phyloP scores from a whole-genome alignment of 1,284 basidiomycete genomes.

The Flammula alnicola region DNA sequence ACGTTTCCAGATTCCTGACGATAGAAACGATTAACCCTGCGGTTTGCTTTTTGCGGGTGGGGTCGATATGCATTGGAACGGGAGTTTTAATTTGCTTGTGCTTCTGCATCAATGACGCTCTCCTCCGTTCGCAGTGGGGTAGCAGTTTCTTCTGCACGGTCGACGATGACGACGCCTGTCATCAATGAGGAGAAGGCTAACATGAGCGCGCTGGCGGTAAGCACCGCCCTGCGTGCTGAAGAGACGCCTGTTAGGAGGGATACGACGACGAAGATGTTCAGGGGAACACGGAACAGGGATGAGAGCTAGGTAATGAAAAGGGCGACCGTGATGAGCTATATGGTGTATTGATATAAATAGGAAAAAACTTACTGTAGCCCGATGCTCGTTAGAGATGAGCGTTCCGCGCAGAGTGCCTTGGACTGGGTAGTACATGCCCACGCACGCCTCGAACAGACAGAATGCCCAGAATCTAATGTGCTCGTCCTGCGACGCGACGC shows the following conservation, averaged over 20 bases:
- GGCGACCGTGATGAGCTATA: too few relatives aligned
- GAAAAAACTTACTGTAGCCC: constrained; percentile 62
- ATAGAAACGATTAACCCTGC: too few relatives aligned
- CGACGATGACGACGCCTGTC: constrained; percentile 53
- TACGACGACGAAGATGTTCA: constrained; percentile 76
- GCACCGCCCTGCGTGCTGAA: constrained; percentile 63
- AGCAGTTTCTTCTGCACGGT: constrained; percentile 4
- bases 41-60: too few relatives aligned
- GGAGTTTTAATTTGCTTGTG: too few relatives aligned
- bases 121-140: background rate
- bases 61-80: too few relatives aligned
- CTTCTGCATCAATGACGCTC: too few relatives aligned
- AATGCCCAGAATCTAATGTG: constrained; percentile 71
- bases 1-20: too few relatives aligned
- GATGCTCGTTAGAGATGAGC: constrained; percentile 72
- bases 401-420: constrained; percentile 76
- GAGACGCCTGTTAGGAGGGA: constrained; percentile 73
- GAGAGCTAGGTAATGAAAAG: constrained; percentile 50
- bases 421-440: constrained; percentile 79
- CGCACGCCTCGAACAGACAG: constrained; percentile 74
- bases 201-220: constrained; percentile 61
- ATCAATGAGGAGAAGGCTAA: constrained; percentile 64
- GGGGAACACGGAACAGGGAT: constrained; percentile 73
- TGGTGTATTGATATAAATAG: too few relatives aligned
- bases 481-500: constrained; percentile 52